Base-by-base conservation (phyloP, 2,329 filamentous ascomycete genomes). In the Fusarium caatingaense region DNA sequence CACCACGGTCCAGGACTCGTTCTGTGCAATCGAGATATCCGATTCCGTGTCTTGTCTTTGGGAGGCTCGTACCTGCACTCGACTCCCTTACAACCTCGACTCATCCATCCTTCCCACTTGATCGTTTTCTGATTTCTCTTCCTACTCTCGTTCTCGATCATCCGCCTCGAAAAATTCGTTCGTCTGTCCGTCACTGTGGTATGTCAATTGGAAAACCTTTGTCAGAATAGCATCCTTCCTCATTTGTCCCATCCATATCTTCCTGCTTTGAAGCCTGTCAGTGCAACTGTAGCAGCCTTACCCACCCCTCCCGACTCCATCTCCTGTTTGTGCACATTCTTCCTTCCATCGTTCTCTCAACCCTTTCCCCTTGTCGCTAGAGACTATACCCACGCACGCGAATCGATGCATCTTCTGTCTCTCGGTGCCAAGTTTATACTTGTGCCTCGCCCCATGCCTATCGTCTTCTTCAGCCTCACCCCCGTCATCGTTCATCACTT, bases 11-110 rank as follows among this genome's bases (percentile, higher is more conserved):
- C 58, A 68, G 47, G 41, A 60, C 55, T 53, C 62, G 51, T 62
- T 60, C 63, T 64, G 56, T 56, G 54, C 60, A 70, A 73, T 75
- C 70, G 73, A 73, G 72, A 75, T 75, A 75, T 73, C 60, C 70
- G 66, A 72, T 71, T 60, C 48, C 44, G 42, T 41, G 50, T 68
- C 20, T 67, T 49, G 58, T 32, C 59, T 61, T 49, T 60, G 50
- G 62, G 60, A 67, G 72, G 62, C 50, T 64, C 59, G 60, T 71
- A 64, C 56, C 56, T 63, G 51, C 45, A 55, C 57, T 61, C 56
- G 66, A 53, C 67, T 68, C 54, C 46, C 68, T 66, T 66, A 42
- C 53, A 56, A 56, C 41, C 47, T 60, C 56, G 56, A 59, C 47
- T 49, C 63, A 64, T 68, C 57, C 50, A 47, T 57, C 50, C 28